Conservation (phyloP, 106 monocot genomes). For the Apostasia ramifera region DNA sequence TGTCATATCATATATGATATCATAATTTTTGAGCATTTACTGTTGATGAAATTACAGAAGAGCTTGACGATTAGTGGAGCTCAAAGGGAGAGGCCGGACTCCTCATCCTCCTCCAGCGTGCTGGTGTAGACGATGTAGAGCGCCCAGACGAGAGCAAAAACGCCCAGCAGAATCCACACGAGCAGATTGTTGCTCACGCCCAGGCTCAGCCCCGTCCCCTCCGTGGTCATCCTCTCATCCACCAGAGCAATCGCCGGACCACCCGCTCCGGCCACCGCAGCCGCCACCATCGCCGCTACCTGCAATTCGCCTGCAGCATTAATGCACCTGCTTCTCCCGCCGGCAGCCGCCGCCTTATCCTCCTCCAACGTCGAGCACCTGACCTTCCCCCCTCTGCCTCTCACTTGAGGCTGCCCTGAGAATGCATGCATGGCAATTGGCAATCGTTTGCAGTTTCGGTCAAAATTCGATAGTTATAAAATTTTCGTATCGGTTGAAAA, state of each 20-base stretch:
- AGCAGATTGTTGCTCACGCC: conserved; percentile 68
- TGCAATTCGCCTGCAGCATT: conserved; percentile 1
- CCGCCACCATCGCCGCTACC: conserved; percentile 25
- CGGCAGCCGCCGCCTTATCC: not conserved
- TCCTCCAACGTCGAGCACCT: conserved; percentile 21
- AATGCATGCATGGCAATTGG: not conserved
- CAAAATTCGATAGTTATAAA: no score
- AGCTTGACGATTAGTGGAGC: not conserved
- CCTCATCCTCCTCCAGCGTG: conserved; percentile 64
- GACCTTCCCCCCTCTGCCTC: conserved; percentile 19
- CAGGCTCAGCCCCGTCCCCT: conserved; percentile 61
- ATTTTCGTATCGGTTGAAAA: no score
- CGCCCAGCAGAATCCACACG: conserved; percentile 52
- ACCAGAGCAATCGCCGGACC: conserved; percentile 51
- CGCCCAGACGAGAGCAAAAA: conserved; percentile 63
- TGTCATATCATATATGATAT: no score
- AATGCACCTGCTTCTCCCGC: not conserved
- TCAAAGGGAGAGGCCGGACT: conserved; percentile 63
- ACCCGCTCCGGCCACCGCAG: conserved; percentile 21
- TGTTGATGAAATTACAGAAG: no score
- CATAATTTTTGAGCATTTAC: no score
- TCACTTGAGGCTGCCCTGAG: conserved; percentile 26
- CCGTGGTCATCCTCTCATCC: conserved; percentile 67
- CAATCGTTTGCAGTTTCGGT: no score
- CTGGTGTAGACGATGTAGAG: conserved; percentile 56